Evolutionary conservation across 768 basidiomycete genomes (phyloP), one percentile per base, ranked within the genome.

Genomic region (Grammothele lineata): DNA sequence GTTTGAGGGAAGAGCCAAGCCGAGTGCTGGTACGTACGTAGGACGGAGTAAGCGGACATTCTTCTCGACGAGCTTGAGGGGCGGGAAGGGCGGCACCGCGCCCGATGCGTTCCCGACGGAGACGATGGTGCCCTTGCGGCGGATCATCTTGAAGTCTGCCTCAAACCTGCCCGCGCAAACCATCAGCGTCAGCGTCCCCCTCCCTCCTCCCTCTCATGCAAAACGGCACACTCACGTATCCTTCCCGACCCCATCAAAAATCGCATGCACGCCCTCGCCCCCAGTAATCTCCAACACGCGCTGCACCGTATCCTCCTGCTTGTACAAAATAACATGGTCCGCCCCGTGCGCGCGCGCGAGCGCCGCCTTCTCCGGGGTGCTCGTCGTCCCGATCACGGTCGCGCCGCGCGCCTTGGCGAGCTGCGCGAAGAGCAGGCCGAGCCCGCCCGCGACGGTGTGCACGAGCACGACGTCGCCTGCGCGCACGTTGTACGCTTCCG

Each of bases 221-320:
- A 4, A 19, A 23, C 15, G 22, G 15, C 1, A 37, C 8, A 71
- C 87, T 46, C 66, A 93, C 77, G 92, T 95, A 63, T 92, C 92
- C 70, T 90, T 93, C 1, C 94, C 94, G 25, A 98, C 91, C 21
- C 94, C 93, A 57, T 98, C 94, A 59, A 87, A 94, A 14, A 91
- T 77, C 7, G 80, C 92, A 51, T 94, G 78, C 1, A 92, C 87
- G 17, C 90, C 88, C 54, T 80, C 76, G 3, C 87, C 87, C 37
- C 81, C 79, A 0, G 90, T 91, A 47, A 91, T 66, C 56, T 86
- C 83, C 43, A 84, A 60, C 11, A 89, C 87, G 32, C 81, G 74
- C 56, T 84, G 62, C 7, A 87, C 83, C 0, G 85, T 85, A 45
- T 89, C 76, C 58, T 89, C 86, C 34, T 75, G 69, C 12, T 74